Base-by-base conservation (phyloP, 345 rosid species). In the Conringia planisiliqua region DNA sequence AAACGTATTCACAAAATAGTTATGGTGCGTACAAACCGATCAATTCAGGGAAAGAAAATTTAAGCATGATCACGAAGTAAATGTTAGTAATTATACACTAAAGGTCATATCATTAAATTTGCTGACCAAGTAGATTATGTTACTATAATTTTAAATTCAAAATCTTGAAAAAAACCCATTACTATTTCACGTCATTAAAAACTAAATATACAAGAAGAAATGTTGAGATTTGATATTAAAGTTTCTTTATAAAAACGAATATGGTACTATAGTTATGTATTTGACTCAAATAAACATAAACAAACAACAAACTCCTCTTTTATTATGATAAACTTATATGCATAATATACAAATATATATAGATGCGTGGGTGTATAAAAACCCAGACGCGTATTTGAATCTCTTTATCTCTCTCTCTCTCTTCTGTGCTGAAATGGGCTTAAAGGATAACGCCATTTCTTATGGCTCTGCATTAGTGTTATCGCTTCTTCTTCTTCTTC, bases 391-490 rank as follows among this genome's bases (percentile, higher is more conserved):
- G 72, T 52, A 77, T 77, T 71, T 71, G 81, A 77, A 77, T 71
- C 14, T 72, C 16, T 78, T 58, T 66, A 14, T 78, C 24, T 78
- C 62, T 63, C 44, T 47, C 22, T 47, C 32, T 58, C 57, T 24
- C 46, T 36, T 72, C 42, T 62, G 46, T 40, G 35, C 30, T 59
- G 6, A 82, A 73, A 82, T 82, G 85, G 69, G 36, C 54, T 60
- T 42, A 9, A 42, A 24, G 40, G 76, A 54, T 43, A 30, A 44
- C 26, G 43, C 43, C 79, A 48, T 26, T 59, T 69, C 55, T 48
- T 29, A 59, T 66, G 48, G 43, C 78, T 69, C 54, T 63, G 22
- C 33, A 20, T 62, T 32, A 16, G 48, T 65, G 30, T 17, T 57
- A 35, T 62, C 73, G 47, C 59, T 75, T 61, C 54, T 62, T 13